phyloP scores from a whole-genome alignment of 805 yeast species.

The Nakazawaea ishiwadae region DNA sequence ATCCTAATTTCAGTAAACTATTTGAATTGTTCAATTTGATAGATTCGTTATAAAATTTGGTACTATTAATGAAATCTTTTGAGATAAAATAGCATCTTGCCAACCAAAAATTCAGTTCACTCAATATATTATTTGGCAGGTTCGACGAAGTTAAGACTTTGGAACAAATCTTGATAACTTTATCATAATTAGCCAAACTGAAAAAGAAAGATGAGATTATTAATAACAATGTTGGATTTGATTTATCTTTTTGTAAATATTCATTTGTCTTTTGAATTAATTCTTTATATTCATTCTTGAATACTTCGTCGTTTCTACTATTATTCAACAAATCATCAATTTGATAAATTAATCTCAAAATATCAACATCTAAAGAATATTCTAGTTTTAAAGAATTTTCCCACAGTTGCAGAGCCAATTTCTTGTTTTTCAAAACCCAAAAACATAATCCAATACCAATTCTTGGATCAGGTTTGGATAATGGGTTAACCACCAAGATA shows the following conservation, averaged over 20 bases:
- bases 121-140: constrained; percentile 29
- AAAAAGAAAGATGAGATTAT: constrained; percentile 68
- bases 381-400: constrained; percentile 67
- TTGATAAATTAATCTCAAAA: constrained; percentile 62
- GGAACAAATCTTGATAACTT: constrained; percentile 50
- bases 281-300: constrained; percentile 50
- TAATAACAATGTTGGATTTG: constrained; percentile 59
- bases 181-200: constrained; percentile 56
- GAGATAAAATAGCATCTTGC: constrained; percentile 70
- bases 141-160: background rate
- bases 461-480: constrained; percentile 85
- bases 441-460: constrained; percentile 92
- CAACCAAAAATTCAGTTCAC: constrained; percentile 78
- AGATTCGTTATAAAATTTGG: constrained; percentile 68
- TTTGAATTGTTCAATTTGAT: constrained; percentile 60
- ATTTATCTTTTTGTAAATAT: constrained; percentile 35
- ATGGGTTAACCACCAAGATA: constrained; percentile 69
- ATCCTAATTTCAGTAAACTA: constrained; percentile 69
- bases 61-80: constrained; percentile 64
- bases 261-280: constrained; percentile 49
- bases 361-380: constrained; percentile 51
- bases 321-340: constrained; percentile 58
- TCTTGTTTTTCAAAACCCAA: constrained; percentile 79
- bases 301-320: constrained; percentile 56
- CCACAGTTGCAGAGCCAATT: constrained; percentile 81